Conservation (phyloP, 805 yeast genomes). For the Nakazawaea ernobii region DNA sequence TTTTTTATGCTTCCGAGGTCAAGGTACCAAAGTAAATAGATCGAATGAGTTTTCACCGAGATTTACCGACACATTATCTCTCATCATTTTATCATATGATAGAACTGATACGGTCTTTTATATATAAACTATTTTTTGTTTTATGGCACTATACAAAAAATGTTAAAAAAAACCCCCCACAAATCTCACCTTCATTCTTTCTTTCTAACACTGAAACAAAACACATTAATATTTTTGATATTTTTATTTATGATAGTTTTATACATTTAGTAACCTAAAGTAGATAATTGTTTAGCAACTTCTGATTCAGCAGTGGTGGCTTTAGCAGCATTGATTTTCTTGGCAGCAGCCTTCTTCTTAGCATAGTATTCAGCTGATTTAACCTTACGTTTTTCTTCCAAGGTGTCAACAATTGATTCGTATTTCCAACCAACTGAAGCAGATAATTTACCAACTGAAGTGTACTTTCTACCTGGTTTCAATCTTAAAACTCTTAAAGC, state of each 20-base stretch:
- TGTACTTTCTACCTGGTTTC: constrained; percentile 99
- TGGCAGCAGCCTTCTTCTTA: constrained; percentile 93
- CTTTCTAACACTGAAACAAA: neutral
- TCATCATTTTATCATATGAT: neutral
- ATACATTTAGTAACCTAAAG: constrained; percentile 86
- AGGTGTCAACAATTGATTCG: constrained; percentile 95
- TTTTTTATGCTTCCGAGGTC: too few relatives aligned
- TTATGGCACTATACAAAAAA: constrained; percentile 2
- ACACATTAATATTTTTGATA: neutral
- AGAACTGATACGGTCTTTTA: neutral
- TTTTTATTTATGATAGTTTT: constrained; percentile 1
- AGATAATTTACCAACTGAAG: constrained; percentile 95
- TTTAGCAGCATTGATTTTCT: constrained; percentile 85
- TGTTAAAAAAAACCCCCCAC: neutral
- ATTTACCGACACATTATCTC: too few relatives aligned
- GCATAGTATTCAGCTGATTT: constrained; percentile 98
- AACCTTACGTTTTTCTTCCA: constrained; percentile 99
- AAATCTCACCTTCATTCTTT: too few relatives aligned
- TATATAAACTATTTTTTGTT: neutral
- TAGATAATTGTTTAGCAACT: constrained; percentile 88
- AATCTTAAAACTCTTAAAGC: constrained; percentile 98
- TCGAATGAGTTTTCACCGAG: too few relatives aligned
- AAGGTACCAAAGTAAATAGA: too few relatives aligned
- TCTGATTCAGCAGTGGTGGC: constrained; percentile 86
- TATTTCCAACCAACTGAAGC: constrained; percentile 99